Evolutionary conservation across 2,329 filamentous ascomycete genomes (phyloP), one percentile per base, ranked within the genome.

Genomic region (Xylaria hypoxylon): DNA sequence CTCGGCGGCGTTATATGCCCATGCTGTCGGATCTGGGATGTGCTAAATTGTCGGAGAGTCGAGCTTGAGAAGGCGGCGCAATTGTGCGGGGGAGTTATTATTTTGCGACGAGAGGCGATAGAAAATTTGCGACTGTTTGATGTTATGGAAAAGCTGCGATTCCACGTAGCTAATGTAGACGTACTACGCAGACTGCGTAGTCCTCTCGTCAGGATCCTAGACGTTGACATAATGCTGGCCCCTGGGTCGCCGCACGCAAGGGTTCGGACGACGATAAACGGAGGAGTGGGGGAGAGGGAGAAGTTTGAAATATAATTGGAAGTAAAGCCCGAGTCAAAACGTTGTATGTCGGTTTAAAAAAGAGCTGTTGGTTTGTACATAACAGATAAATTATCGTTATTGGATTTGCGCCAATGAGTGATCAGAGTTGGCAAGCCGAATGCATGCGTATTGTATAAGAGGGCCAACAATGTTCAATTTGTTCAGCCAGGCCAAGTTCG

Each of bases 1-100:
- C 94, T 95, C 1, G 96, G 95, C 33, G 92, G 87, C 62, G 90
- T 88, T 73, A 97, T 81, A 78, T 98, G 93, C 52, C 92, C 93
- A 79, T 99, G 96, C 56, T 79, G 81, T 60, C 81, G 79, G 63
- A 82, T 75, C 11, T 86, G 76, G 4, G 90, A 90, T 11, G 86
- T 87, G 47, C 91, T 91, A 78, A 97, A 96, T 60, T 78, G 79
- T 75, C 90, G 75, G 33, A 69, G 57, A n/a, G 53, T 53, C 31
- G 65, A 56, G n/a, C 17, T 65, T 5, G 65, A 56, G 51, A 58
- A 51, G 19, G 48, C 50, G 19, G 59, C 40, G 61, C 59, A 61
- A 19, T 58, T 50, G 24, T 24, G 61, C 26, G 58, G 51, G n/a
- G 44, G 8, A 4, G 24, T 40, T 59, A 58, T 50, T 62, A 62